Conservation (phyloP, 306 rosid genomes). For the Macrotyloma uniflorum region DNA sequence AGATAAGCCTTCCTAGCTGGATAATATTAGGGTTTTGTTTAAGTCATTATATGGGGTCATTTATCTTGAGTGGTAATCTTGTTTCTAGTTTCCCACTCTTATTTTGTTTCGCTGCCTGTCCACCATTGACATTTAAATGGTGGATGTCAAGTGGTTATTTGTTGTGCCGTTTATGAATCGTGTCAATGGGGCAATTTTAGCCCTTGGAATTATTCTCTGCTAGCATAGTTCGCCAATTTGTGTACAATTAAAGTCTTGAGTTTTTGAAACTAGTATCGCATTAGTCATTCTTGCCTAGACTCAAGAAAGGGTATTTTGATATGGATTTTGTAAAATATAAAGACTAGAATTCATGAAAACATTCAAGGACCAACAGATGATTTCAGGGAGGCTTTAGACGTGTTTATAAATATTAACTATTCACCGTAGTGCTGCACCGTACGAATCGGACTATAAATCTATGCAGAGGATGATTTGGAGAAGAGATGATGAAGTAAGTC, state of each 20-base stretch:
- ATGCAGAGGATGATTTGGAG: neutral
- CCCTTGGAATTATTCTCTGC: neutral
- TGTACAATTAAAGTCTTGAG: neutral
- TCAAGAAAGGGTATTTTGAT: neutral
- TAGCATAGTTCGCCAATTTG: neutral
- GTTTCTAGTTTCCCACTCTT: neutral
- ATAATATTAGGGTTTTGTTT: neutral
- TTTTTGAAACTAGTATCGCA: neutral
- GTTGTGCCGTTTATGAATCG: neutral
- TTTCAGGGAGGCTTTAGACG: neutral
- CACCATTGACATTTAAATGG: neutral
- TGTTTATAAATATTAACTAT: neutral
- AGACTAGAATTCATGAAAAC: neutral
- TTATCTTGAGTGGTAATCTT: neutral
- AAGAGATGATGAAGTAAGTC: conserved; percentile 17
- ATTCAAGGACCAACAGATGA: neutral
- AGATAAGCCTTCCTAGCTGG: conserved; percentile 9
- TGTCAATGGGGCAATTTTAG: neutral
- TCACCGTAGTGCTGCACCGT: neutral
- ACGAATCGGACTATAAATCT: neutral
- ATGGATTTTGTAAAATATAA: neutral
- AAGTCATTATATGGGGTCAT: neutral
- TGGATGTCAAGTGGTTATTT: conserved; percentile 18
- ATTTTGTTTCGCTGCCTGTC: neutral
- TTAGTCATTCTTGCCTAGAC: neutral